These are phyloP conservation scores for Athelia sp. DNA, from an alignment of 1,284 basidiomycete species.

Conservation along the genomic window DNA sequence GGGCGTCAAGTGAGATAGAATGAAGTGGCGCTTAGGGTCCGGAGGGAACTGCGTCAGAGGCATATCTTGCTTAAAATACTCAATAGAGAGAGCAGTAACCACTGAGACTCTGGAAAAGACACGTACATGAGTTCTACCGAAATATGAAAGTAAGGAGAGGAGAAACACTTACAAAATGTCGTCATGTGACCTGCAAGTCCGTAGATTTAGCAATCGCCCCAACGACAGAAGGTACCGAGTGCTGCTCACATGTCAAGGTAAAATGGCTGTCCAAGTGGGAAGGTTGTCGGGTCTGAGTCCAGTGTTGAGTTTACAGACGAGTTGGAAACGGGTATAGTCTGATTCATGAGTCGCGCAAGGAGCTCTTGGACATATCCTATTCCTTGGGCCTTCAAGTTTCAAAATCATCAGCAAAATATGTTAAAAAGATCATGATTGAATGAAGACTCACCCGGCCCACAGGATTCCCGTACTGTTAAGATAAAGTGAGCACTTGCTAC, in stretches of 20 bases:
- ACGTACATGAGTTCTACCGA: background rate
- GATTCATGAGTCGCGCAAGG: background rate
- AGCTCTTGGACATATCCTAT: constrained; percentile 2
- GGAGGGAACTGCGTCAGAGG: background rate
- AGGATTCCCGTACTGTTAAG: background rate
- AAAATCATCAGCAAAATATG: no score
- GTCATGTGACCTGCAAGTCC: background rate
- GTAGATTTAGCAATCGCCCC: no score
- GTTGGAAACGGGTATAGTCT: constrained; percentile 1
- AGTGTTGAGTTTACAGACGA: background rate
- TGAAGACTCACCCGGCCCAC: background rate
- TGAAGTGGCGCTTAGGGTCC: background rate
- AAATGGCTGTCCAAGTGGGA: background rate
- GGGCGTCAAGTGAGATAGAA: background rate
- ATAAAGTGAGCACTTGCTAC: background rate
- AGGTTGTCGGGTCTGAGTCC: background rate
- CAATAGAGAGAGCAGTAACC: background rate
- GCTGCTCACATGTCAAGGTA: background rate
- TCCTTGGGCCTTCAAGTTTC: background rate
- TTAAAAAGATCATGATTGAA: no score
- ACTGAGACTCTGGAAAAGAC: background rate
- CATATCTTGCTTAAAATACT: background rate
- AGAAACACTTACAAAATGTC: constrained; percentile 1
- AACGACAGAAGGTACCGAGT: no score
- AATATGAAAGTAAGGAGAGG: background rate